Percentiles rank a stretch among this genome's conserved stretches.
Conservation (phyloP, 305 asterid genomes). For the Solanum hybrid region DNA sequence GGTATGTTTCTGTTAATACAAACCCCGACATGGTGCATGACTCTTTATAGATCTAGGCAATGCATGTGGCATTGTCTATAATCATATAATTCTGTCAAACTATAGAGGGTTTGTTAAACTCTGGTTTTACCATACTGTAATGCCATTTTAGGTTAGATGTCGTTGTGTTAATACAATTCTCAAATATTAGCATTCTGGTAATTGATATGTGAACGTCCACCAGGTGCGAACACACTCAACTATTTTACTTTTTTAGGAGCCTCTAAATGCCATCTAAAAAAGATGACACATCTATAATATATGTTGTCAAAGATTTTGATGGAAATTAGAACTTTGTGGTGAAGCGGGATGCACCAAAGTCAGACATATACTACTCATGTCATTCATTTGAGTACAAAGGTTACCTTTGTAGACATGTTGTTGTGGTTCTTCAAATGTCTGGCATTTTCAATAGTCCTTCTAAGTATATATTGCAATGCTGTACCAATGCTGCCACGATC, state of each 20-base stretch:
- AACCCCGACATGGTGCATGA: neutral
- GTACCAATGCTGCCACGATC: neutral
- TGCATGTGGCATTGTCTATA: too few species aligned
- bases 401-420: neutral
- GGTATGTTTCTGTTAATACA: neutral
- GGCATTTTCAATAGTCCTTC: neutral
- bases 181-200: neutral
- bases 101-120: too few species aligned
- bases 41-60: neutral
- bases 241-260: neutral
- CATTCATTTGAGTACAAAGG: neutral
- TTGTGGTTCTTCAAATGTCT: neutral
- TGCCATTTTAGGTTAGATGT: too few species aligned
- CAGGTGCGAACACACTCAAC: neutral
- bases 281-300: neutral
- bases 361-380: neutral
- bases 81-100: too few species aligned
- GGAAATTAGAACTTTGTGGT: neutral
- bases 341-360: neutral
- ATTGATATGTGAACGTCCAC: neutral
- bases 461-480: too few species aligned
- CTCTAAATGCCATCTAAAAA: neutral
- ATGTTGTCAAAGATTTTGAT: neutral
- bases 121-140: too few species aligned
- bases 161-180: neutral